Evolutionary conservation across 805 yeast genomes (phyloP), one percentile per base, ranked within the genome.

Genomic region (Wickerhamiella australiensis): DNA sequence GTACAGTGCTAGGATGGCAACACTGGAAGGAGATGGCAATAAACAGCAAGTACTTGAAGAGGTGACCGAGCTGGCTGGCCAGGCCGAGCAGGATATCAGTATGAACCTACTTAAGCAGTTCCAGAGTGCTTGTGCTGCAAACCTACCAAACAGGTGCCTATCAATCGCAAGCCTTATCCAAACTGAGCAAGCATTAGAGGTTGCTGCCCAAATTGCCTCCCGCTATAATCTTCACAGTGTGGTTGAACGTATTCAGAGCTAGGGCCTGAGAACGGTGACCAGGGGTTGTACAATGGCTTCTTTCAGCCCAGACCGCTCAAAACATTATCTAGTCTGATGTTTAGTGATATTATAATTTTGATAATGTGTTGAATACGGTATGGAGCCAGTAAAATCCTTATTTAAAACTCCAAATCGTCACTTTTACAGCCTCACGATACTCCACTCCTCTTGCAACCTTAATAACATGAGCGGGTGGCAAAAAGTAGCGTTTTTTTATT

Each of bases 141-240:
- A 78, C 38, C 75, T 79, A 49, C 63, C 74, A 37, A 73, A 74
- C 48, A 81, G 80, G 62, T 92, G 94, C 1, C 69, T 78, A 53
- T 79, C 82, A 29, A 63, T 92, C 25, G 87, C 78, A 6, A 73
- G 71, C 53, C 77, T 82, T 59, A 69, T 90, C 57, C 77, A 78
- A 56, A 82, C 79, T 56, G 90, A 83, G 53, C 79, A 82, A 56
- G 94, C 95, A 2, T 67, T 88, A 54, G 74, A 73, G 50, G 96
- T 96, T 0, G 95, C 96, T 1, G 69, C 77, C 12, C 82, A 82
- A 65, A 84, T 90, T 49, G 86, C 95, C 0, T 84, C 84, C 59
- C 74, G 95, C 52, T 73, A 78, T 50, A 80, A 77, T 27, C 62
- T 79, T 59, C 65, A 68, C 13, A 59, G 66, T 1, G 61, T 83